Evolutionary conservation across 106 monocot species (phyloP).

Genomic region (Agapanthus africanus): DNA sequence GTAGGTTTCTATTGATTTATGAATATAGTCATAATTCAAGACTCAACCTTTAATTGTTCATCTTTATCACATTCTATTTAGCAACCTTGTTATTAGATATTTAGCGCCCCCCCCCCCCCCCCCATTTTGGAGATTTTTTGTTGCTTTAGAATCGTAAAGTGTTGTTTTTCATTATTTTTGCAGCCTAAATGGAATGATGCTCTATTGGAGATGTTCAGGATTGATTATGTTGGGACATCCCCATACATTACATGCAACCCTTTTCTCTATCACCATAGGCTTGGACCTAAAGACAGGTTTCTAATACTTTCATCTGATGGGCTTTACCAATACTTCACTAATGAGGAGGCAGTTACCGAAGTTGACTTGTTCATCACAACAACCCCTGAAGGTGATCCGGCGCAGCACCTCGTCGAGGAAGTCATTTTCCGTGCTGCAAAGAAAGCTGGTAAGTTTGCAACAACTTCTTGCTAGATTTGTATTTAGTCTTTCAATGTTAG

Average conservation of each 20-base stretch:
- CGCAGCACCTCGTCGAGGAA: constrained; percentile 15
- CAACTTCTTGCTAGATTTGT: too few species aligned
- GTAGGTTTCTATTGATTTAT: neutral
- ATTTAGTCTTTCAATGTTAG: too few species aligned
- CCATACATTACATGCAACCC: constrained; percentile 85
- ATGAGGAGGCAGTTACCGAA: constrained; percentile 60
- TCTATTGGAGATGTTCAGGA: constrained; percentile 81
- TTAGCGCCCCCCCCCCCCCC: too few species aligned
- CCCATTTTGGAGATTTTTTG: too few species aligned
- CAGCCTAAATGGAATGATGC: constrained; percentile 98
- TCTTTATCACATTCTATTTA: too few species aligned
- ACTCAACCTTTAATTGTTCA: neutral
- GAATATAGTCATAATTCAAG: neutral
- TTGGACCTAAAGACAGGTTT: constrained; percentile 54
- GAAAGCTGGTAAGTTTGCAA: constrained; percentile 11
- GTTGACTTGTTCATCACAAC: constrained; percentile 69
- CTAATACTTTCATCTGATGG: constrained; percentile 87
- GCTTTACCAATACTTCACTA: constrained; percentile 92
- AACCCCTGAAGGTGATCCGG: constrained; percentile 68
- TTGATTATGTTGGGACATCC: constrained; percentile 72
- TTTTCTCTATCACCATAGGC: constrained; percentile 53
- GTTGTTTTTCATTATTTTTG: constrained; percentile 1
- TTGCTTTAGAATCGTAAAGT: neutral
- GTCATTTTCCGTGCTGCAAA: constrained; percentile 9
- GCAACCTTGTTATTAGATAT: too few species aligned